Percentiles rank a stretch among this genome's conserved stretches.
Conservation (phyloP, 805 yeast species). For the Barnettozyma sucrosica region DNA sequence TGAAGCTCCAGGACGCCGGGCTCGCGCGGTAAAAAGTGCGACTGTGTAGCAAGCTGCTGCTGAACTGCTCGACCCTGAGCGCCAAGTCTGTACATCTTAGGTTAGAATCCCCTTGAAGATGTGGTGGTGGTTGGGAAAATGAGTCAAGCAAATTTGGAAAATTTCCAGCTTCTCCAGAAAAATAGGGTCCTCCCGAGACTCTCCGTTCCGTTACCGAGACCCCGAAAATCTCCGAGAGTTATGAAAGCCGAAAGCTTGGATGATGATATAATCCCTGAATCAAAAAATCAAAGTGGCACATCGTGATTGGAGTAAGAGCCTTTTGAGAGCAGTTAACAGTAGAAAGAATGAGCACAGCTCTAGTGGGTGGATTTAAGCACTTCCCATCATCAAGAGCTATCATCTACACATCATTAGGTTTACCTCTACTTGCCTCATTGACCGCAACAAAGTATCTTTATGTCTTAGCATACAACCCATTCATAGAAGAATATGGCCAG, state of each 20-base stretch:
- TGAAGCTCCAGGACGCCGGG: constrained; percentile 23
- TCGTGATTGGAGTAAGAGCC: background rate
- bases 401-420: constrained; percentile 18
- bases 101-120: background rate
- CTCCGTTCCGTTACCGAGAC: background rate
- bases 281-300: background rate
- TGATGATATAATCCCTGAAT: background rate
- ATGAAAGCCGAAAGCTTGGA: too few relatives aligned
- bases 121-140: background rate
- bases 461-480: constrained; percentile 29
- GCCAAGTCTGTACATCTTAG: constrained; percentile 24
- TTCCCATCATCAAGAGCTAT: constrained; percentile 31
- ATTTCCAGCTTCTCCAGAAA: background rate
- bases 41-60: constrained; percentile 13
- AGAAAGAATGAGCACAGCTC: constrained; percentile 23
- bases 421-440: constrained; percentile 32
- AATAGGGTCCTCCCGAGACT: background rate
- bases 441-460: constrained; percentile 32
- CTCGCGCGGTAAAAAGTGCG: constrained; percentile 33
- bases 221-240: background rate
- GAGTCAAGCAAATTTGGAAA: background rate
- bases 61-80: constrained; percentile 24
- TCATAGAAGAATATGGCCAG: constrained; percentile 28
- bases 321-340: background rate
- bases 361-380: constrained; percentile 33